phyloP scores from a whole-genome alignment of 306 rosid species.

The Benincasa hispida region DNA sequence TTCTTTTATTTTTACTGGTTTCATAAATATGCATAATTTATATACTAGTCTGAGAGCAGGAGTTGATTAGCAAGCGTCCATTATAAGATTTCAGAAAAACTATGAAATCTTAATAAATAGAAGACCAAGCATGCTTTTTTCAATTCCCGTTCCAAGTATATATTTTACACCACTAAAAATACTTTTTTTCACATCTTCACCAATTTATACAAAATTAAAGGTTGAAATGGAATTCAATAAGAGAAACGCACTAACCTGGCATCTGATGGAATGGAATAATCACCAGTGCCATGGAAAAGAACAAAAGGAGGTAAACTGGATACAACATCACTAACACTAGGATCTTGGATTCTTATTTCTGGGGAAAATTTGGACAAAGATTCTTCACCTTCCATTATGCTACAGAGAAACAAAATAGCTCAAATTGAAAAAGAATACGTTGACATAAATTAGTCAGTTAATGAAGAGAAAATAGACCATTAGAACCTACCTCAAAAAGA shows the following conservation, averaged over 20 bases:
- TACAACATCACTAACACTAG: conserved; percentile 29
- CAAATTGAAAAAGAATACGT: not conserved
- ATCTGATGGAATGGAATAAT: conserved; percentile 72
- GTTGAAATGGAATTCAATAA: not conserved
- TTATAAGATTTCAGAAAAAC: not conserved
- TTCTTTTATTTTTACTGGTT: not conserved
- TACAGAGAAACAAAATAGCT: conserved; percentile 15
- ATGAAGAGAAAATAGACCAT: not conserved
- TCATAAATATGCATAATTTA: not conserved
- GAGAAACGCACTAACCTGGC: conserved; percentile 51
- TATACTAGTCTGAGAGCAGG: not conserved
- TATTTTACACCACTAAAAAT: not conserved
- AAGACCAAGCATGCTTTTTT: not conserved
- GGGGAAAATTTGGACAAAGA: conserved; percentile 65
- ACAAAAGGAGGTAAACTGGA: conserved; percentile 53
- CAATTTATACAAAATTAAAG: not conserved
- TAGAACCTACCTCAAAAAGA: conserved; percentile 60
- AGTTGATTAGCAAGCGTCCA: not conserved
- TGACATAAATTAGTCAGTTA: not conserved
- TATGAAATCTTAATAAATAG: not conserved
- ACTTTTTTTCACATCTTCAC: not conserved
- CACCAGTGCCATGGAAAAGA: conserved; percentile 83
- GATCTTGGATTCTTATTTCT: conserved; percentile 50
- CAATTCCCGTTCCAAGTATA: not conserved
- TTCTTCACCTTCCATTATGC: conserved; percentile 92